Evolutionary conservation across 2,329 filamentous ascomycete species (phyloP).

Genomic region (Colletotrichum eleusines): DNA sequence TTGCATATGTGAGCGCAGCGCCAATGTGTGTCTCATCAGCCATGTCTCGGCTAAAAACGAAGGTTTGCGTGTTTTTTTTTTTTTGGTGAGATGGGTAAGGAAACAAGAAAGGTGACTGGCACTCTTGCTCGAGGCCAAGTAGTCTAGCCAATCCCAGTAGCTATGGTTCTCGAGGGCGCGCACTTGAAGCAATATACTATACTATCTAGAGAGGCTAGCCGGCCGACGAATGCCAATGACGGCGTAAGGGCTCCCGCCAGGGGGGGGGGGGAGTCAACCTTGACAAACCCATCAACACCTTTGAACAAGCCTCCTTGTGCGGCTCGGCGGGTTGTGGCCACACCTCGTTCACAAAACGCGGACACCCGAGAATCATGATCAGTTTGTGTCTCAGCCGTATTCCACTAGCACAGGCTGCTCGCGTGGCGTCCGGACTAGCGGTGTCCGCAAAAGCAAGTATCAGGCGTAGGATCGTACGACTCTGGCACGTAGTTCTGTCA

Average conservation of each 20-base stretch:
- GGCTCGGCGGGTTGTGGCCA: background rate
- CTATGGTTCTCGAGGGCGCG: background rate
- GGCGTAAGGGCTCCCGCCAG: background rate
- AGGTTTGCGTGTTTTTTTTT: no score
- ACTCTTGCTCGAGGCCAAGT: background rate
- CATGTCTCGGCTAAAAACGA: slow-evolving; percentile 1
- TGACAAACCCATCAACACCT: background rate
- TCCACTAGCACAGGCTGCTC: background rate
- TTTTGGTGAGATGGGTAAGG: background rate
- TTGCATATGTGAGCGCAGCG: background rate
- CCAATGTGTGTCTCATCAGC: background rate
- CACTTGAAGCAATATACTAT: no score
- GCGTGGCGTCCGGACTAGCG: slow-evolving; percentile 1
- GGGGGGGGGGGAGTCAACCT: background rate
- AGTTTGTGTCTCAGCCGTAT: slow-evolving; percentile 6
- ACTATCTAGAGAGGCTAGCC: background rate
- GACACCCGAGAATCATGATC: background rate
- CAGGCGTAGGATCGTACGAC: background rate
- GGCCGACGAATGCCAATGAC: background rate
- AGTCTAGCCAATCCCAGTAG: background rate
- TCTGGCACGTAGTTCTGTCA: background rate
- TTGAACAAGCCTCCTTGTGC: background rate
- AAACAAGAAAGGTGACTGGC: background rate
- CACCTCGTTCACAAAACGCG: background rate
- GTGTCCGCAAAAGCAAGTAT: background rate